Evolutionary conservation across 225 moss, liverwort and hornwort species (phyloP).

Genomic region (Rhytidiadelphus loreus): DNA sequence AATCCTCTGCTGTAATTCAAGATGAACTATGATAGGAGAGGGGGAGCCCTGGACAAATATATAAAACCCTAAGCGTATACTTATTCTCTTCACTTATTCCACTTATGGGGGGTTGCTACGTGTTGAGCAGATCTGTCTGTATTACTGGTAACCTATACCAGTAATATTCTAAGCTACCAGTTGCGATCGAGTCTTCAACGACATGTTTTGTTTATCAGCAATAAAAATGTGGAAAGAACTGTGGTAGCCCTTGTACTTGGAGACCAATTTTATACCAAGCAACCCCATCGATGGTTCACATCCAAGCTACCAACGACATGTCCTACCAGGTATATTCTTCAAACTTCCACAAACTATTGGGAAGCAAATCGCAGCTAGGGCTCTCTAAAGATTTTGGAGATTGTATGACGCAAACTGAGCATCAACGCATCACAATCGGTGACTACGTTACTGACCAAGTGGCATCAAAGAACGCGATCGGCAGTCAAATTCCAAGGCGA

Average conservation of each 20-base stretch:
- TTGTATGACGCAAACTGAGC: not conserved
- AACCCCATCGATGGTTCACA: not conserved
- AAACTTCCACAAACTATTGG: not conserved
- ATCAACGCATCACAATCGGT: not conserved
- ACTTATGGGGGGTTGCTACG: not conserved
- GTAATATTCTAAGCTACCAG: not conserved
- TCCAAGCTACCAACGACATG: constrained; percentile 17
- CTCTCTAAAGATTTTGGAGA: not conserved
- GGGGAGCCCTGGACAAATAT: not conserved
- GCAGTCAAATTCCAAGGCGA: not conserved
- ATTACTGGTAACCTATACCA: not conserved
- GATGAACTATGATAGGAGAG: not conserved
- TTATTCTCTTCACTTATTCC: not conserved
- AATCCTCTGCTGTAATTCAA: not conserved
- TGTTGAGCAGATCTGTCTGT: constrained; percentile 11
- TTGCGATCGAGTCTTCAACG: not conserved
- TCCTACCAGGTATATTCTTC: not conserved
- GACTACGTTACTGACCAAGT: not conserved
- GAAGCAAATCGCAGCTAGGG: not conserved
- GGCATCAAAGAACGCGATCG: not conserved
- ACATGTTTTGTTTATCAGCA: not conserved
- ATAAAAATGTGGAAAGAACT: not conserved
- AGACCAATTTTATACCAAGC: not conserved
- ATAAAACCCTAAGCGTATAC: not conserved
- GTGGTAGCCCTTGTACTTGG: not conserved